These are phyloP conservation scores for Penicillium polonicum DNA, from an alignment of 2,329 filamentous ascomycete species.

Conservation along the genomic window DNA sequence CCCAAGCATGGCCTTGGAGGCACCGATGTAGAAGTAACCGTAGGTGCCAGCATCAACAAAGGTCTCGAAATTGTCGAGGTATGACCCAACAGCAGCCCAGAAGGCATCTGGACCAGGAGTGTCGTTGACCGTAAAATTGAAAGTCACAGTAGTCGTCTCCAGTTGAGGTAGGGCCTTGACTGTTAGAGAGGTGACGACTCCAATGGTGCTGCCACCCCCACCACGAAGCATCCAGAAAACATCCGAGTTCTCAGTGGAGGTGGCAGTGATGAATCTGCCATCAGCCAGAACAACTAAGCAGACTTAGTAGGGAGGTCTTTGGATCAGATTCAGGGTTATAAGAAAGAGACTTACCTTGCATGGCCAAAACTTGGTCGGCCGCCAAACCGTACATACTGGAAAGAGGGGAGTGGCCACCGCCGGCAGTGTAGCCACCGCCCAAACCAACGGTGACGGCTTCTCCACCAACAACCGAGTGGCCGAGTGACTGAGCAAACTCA, in stretches of 20 bases:
- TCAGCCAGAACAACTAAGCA: slow-evolving; percentile 12
- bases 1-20: slow-evolving; percentile 12
- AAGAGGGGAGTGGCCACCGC: slow-evolving; percentile 46
- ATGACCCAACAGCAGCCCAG: slow-evolving; percentile 19
- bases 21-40: slow-evolving; percentile 25
- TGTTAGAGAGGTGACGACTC: slow-evolving; percentile 44
- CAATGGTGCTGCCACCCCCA: slow-evolving; percentile 55
- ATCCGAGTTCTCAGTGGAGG: slow-evolving; percentile 32
- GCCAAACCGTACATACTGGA: slow-evolving; percentile 53
- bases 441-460: slow-evolving; percentile 53
- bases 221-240: slow-evolving; percentile 55
- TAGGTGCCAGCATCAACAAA: slow-evolving; percentile 26
- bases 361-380: slow-evolving; percentile 55
- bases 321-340: not conserved
- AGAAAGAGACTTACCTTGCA: slow-evolving; percentile 33
- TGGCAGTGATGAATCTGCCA: slow-evolving; percentile 23
- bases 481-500: slow-evolving; percentile 43
- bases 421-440: slow-evolving; percentile 45
- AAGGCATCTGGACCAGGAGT: slow-evolving; percentile 19
- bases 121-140: slow-evolving; percentile 24
- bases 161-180: slow-evolving; percentile 20
- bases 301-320: not conserved
- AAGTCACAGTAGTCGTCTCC: slow-evolving; percentile 23
- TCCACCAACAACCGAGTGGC: slow-evolving; percentile 54
- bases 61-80: slow-evolving; percentile 20